Evolutionary conservation across 2,329 filamentous ascomycete genomes (phyloP).

Genomic region (Diaporthe vaccinii): DNA sequence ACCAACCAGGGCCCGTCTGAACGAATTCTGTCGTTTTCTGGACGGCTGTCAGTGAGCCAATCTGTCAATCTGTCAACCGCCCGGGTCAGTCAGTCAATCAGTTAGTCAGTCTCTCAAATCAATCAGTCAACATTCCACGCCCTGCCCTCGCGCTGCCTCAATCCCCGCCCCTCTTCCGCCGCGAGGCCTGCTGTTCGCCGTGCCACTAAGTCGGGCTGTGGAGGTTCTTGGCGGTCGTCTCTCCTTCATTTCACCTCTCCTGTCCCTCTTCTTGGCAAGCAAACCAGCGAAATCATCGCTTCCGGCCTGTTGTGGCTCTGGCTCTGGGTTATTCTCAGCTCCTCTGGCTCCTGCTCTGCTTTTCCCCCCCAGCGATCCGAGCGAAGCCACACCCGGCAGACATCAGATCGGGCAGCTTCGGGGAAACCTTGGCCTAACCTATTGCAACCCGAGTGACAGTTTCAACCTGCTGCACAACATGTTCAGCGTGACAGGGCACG

Average conservation of each 20-base stretch:
- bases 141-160: conserved; percentile 8
- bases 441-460: conserved; percentile 15
- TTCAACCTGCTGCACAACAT: conserved; percentile 31
- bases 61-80: background rate
- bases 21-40: background rate
- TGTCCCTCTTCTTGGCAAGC: conserved; percentile 13
- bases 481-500: conserved; percentile 13
- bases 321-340: background rate
- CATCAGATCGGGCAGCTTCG: conserved; percentile 33
- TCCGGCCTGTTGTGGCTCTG: background rate
- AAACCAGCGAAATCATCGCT: background rate
- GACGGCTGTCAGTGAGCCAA: background rate
- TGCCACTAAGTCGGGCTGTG: conserved; percentile 5
- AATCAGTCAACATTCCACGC: background rate
- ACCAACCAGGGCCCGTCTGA: conserved; percentile 8
- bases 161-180: conserved; percentile 7
- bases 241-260: conserved; percentile 24
- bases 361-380: conserved; percentile 13
- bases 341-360: background rate
- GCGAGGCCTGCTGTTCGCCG: background rate
- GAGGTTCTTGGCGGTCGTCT: conserved; percentile 25
- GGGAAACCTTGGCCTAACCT: conserved; percentile 22
- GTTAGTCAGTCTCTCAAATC: conserved; percentile 10
- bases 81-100: background rate
- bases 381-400: conserved; percentile 19